A percentile compares a stretch with the other conserved stretches of the same genome.
These are phyloP conservation scores for Neophaeococcomyces aloes DNA, from an alignment of 2,329 filamentous ascomycete genomes.

Conservation along the genomic window DNA sequence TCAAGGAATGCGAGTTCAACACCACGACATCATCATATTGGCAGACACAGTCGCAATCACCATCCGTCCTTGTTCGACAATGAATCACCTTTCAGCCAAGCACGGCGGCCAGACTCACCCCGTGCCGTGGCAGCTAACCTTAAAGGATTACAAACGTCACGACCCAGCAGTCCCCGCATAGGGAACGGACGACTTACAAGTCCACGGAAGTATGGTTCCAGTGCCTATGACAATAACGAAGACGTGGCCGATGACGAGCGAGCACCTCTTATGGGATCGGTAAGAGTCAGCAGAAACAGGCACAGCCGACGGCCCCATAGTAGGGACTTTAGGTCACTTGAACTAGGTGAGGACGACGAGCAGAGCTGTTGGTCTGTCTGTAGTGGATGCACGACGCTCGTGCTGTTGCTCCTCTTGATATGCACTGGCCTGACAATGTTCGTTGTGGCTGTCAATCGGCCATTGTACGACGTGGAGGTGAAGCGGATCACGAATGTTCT, in stretches of 20 bases:
- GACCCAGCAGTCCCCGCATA: constrained; percentile 60
- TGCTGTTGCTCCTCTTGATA: constrained; percentile 68
- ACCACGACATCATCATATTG: constrained; percentile 67
- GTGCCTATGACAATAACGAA: constrained; percentile 72
- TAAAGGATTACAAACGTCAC: constrained; percentile 54
- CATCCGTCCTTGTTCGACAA: constrained; percentile 65
- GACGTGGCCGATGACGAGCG: constrained; percentile 76
- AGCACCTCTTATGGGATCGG: constrained; percentile 62
- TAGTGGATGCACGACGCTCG: constrained; percentile 78
- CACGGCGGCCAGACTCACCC: constrained; percentile 52
- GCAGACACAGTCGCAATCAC: constrained; percentile 62
- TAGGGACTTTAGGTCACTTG: constrained; percentile 56
- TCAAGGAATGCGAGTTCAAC: constrained; percentile 50
- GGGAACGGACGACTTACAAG: constrained; percentile 37
- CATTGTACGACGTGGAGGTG: constrained; percentile 67
- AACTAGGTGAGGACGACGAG: constrained; percentile 58
- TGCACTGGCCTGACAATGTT: constrained; percentile 79
- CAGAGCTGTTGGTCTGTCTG: constrained; percentile 60
- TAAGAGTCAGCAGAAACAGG: constrained; percentile 53
- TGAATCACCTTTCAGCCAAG: constrained; percentile 66
- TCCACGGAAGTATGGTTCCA: constrained; percentile 50
- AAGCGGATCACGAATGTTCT: constrained; percentile 78
- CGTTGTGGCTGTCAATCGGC: constrained; percentile 83
- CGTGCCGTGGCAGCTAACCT: constrained; percentile 35
- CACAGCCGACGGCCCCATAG: constrained; percentile 44